Percentiles rank a stretch among this genome's conserved stretches.
These are phyloP conservation scores for Musa schizocarpa DNA, from an alignment of 176 grass and related monocot species.

Conservation along the genomic window DNA sequence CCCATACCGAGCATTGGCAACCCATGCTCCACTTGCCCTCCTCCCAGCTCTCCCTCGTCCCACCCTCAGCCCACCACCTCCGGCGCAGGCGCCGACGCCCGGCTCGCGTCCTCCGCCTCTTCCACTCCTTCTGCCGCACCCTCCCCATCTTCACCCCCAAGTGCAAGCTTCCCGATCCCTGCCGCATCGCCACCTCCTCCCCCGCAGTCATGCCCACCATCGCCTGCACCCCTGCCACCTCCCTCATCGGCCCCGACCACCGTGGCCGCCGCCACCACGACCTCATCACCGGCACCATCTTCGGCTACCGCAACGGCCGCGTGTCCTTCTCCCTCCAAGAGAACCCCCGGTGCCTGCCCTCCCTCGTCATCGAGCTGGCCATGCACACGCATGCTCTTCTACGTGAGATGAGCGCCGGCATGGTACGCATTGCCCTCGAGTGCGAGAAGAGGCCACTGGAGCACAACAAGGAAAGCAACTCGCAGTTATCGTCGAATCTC, in stretches of 20 bases:
- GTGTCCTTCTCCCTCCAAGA: slow-evolving; percentile 13
- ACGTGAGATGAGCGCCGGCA: slow-evolving; percentile 16
- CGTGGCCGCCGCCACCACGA: background rate
- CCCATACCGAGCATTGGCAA: background rate
- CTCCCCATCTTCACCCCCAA: background rate
- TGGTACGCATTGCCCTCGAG: slow-evolving; percentile 14
- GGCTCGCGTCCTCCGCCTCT: slow-evolving; percentile 1
- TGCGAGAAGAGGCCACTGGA: slow-evolving; percentile 7
- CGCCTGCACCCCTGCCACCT: background rate
- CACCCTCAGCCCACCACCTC: slow-evolving; percentile 16
- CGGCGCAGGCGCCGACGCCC: slow-evolving; percentile 10
- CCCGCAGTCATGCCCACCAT: background rate
- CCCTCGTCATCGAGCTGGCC: slow-evolving; percentile 10
- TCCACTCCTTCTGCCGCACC: slow-evolving; percentile 2
- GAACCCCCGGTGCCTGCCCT: slow-evolving; percentile 9
- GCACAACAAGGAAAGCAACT: background rate
- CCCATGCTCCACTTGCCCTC: background rate
- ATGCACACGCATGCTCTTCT: background rate
- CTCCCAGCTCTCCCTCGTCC: background rate
- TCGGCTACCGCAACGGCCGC: slow-evolving; percentile 5
- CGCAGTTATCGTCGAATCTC: background rate
- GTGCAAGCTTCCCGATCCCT: background rate
- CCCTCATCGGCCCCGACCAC: background rate
- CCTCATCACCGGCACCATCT: slow-evolving; percentile 10
- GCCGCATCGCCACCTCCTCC: background rate